Evolutionary conservation across 192 early-diverging fungal species (phyloP).

Genomic region (Backusella tarrabulga): DNA sequence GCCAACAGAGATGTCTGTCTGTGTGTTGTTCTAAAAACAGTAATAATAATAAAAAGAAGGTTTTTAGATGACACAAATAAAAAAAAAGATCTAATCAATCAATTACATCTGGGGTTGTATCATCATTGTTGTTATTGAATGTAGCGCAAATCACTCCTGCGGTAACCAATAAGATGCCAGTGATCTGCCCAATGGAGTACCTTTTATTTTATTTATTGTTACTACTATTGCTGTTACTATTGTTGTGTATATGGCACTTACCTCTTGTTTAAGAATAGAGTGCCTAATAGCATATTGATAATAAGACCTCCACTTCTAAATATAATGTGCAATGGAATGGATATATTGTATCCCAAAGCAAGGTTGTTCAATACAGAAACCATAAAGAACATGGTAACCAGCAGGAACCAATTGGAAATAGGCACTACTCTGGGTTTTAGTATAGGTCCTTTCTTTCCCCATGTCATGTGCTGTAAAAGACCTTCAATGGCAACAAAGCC

Average conservation of each 20-base stretch:
- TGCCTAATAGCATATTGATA: slow-evolving; percentile 78
- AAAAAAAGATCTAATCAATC: neutral
- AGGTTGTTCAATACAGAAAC: slow-evolving; percentile 83
- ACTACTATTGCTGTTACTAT: neutral
- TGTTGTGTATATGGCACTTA: slow-evolving; percentile 20
- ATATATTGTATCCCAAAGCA: slow-evolving; percentile 74
- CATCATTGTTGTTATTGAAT: slow-evolving; percentile 16
- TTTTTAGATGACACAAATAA: slow-evolving; percentile 19
- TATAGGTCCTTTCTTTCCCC: slow-evolving; percentile 20
- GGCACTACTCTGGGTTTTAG: slow-evolving; percentile 64
- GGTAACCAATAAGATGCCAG: slow-evolving; percentile 73
- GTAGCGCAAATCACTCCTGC: slow-evolving; percentile 74
- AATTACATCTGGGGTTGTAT: neutral
- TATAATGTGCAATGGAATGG: slow-evolving; percentile 88
- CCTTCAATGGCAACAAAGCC: slow-evolving; percentile 70
- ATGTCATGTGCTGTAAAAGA: slow-evolving; percentile 57
- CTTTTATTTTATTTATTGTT: slow-evolving; percentile 8
- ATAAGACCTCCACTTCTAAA: slow-evolving; percentile 82
- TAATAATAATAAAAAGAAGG: neutral
- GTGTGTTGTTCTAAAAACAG: slow-evolving; percentile 28
- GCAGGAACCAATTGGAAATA: slow-evolving; percentile 62
- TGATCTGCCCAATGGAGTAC: slow-evolving; percentile 49
- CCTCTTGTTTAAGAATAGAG: slow-evolving; percentile 59
- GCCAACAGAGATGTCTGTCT: slow-evolving; percentile 41
- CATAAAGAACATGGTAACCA: slow-evolving; percentile 76